Conservation (phyloP, 495 filamentous ascomycete genomes). For the Bacidia gigantensis region DNA sequence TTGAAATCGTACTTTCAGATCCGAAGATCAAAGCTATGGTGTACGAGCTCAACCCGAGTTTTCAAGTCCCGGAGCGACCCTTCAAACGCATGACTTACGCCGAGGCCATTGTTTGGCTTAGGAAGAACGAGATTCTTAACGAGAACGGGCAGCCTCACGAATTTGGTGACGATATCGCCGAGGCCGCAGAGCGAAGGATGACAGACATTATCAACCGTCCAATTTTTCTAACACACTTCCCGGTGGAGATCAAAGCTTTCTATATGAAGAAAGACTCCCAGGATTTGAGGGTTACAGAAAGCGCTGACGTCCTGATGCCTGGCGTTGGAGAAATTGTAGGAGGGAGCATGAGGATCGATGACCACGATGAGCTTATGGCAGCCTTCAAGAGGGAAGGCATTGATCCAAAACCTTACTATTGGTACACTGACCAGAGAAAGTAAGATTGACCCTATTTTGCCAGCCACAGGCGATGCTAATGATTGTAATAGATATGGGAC, state of each 20-base stretch:
- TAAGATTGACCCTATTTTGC: conserved; percentile 36
- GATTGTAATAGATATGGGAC: conserved; percentile 63
- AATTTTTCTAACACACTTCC: conserved; percentile 96
- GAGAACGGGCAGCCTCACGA: conserved; percentile 79
- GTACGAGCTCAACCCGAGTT: conserved; percentile 73
- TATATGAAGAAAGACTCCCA: conserved; percentile 91
- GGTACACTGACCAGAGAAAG: conserved; percentile 98
- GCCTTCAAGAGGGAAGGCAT: conserved; percentile 84
- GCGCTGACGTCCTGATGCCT: conserved; percentile 91
- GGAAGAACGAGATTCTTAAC: conserved; percentile 76
- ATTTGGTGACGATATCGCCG: conserved; percentile 96
- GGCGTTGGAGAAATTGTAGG: conserved; percentile 96
- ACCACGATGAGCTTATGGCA: conserved; percentile 80
- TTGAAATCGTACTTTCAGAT: conserved; percentile 61
- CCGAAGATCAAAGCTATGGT: conserved; percentile 54
- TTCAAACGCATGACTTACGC: conserved; percentile 93
- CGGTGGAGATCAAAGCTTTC: conserved; percentile 94
- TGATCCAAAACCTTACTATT: conserved; percentile 79
- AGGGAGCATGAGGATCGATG: conserved; percentile 90
- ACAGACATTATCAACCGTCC: conserved; percentile 89
- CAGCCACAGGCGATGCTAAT: conserved; percentile 5
- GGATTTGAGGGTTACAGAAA: conserved; percentile 86
- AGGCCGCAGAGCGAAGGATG: conserved; percentile 94
- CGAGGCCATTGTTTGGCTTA: conserved; percentile 89
- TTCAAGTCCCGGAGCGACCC: conserved; percentile 69